Evolutionary conservation across 1,284 basidiomycete species (phyloP), one percentile per base, ranked within the genome.

Genomic region (Rhodotorula sp.): DNA sequence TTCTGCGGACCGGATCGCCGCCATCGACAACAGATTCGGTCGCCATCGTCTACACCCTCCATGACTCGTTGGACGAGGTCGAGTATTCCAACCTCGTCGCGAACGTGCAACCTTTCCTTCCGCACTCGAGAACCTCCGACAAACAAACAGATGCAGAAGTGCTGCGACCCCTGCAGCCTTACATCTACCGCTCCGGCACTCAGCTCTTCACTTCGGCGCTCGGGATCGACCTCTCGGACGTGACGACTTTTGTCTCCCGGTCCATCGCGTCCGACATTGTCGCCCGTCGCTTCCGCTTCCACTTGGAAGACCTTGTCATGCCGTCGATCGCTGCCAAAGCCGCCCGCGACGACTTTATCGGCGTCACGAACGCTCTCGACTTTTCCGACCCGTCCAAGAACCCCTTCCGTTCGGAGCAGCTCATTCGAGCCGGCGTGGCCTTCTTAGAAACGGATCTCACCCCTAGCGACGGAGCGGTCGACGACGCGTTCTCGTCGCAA

Each of bases 31-130:
- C 21, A 8, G 12, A 6, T n/a, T 52, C 50, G 50, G 18, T 15
- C 38, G 65, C 72, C 5, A 61, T 73, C 64, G 70, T 73, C 31
- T 73, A 73, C 64, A 68, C 69, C 14, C 63, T 73, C 7, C 72
- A 73, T 34, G 72, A 73, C 54, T 68, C 69, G 56, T 70, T 73
- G 26, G 72, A 73, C 54, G 72, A 73, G 48, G 60, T 71, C 49
- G 72, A 73, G 47, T 73, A 73, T 60, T 68, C 69, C 19, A 73
- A 73, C 48, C 63, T 68, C 26, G 60, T 68, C 56, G 10, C n/a
- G 34, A 73, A 73, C 66, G 49, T 47, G 10, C 50, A 2, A 38
- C 61, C 21, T 48, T 21, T 57, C 34, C 26, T 23, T 26, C 28
- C 10, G 26, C 47, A 8, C 5, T 43, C 62, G 23, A n/a, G 2